Evolutionary conservation across 495 filamentous ascomycete species (phyloP), one percentile per base, ranked within the genome.

Genomic region (Penicillium cinerascens): DNA sequence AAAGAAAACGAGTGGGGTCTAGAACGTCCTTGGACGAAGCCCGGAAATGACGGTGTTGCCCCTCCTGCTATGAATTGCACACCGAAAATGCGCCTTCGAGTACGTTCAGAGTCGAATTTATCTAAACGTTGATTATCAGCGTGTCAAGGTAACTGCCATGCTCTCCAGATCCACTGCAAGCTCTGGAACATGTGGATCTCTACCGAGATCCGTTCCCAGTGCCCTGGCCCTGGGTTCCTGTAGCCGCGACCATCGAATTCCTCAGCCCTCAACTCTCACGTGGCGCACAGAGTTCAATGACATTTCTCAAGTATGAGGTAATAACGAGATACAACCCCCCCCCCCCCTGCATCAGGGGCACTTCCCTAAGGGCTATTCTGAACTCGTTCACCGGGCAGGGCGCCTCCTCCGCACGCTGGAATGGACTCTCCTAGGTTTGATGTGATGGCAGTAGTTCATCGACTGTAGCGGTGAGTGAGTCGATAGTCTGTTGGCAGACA

Each of bases 151-250:
- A 48, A 47, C 36, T 47, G 46, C 44, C 42, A 43, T 51, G 45
- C 26, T 47, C 57, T 41, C 16, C 21, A 42, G 45, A 47, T 51
- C 55, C 61, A 60, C 52, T 44, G 33, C 42, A 62, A 62, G 39
- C 40, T 54, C 44, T 52, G 61, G 52, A 39, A 61, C 55, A 40
- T 54, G 63, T 63, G 57, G 63, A 61, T 63, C 63, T 63, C 60
- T 58, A 57, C 59, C 56, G 56, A 66, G 56, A 66, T 61, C 60
- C 52, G 47, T 48, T 43, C 54, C 63, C 52, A 54, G 56, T 55
- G 7, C 49, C 60, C 47, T 57, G 63, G 60, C 20, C 36, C 40
- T 51, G 60, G 56, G 54, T 51, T 57, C 44, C 38, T 40, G 22
- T 25, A 46, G 26, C 42, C 41, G 49, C 45, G 36, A 40, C 39